Evolutionary conservation across 345 rosid species (phyloP).

Genomic region (Tarenaya hassleriana): DNA sequence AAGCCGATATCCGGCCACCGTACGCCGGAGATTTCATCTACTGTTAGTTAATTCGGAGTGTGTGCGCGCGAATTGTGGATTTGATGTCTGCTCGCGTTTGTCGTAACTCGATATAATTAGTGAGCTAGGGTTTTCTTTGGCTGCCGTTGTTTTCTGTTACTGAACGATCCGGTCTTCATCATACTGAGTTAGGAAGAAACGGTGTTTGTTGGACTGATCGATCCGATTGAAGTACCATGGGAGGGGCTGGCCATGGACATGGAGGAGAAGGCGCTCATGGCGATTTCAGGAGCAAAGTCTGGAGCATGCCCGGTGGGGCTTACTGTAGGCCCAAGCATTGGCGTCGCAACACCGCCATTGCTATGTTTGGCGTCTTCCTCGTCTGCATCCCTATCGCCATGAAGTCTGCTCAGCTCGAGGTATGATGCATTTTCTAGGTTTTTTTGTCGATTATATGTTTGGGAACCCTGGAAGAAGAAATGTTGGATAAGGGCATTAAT

Average conservation of each 20-base stretch:
- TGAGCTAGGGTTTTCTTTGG: constrained; percentile 15
- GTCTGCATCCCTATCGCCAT: constrained; percentile 88
- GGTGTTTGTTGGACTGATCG: constrained; percentile 17
- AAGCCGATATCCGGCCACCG: not conserved
- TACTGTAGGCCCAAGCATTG: constrained; percentile 96
- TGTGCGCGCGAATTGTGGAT: constrained; percentile 3
- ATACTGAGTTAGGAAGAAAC: constrained; percentile 21
- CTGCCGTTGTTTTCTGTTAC: constrained; percentile 31
- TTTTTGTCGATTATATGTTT: not conserved
- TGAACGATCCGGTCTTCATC: constrained; percentile 11
- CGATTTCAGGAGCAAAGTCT: constrained; percentile 86
- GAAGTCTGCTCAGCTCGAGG: constrained; percentile 95
- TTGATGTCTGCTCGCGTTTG: no score
- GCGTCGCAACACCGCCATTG: constrained; percentile 95
- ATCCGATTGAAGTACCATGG: constrained; percentile 30
- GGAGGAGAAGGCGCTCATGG: constrained; percentile 59
- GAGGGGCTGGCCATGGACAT: constrained; percentile 76
- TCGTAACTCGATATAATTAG: not conserved
- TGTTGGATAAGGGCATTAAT: not conserved
- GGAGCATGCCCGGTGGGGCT: constrained; percentile 96
- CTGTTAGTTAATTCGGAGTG: not conserved
- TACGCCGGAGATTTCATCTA: not conserved
- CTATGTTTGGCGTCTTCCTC: constrained; percentile 77
- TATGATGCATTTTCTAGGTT: constrained; percentile 15
- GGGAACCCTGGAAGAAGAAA: not conserved